phyloP scores from a whole-genome alignment of 148 eudicot genomes.

The Silene conica region DNA sequence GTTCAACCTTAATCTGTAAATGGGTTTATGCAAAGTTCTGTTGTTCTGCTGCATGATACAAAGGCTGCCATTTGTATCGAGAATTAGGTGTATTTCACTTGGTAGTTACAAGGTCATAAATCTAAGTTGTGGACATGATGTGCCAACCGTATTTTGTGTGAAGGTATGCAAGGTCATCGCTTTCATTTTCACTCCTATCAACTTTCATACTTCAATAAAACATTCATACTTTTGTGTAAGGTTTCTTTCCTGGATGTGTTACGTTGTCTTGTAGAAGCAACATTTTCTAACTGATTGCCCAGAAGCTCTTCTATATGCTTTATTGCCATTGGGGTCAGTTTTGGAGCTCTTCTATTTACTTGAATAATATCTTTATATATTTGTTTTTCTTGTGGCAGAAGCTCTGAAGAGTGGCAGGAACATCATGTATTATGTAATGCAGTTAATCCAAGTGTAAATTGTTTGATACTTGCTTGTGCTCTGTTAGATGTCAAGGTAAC shows the following conservation, averaged over 20 bases:
- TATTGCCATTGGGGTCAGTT: not conserved
- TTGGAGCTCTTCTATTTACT: constrained; percentile 2
- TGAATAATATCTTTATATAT: not conserved
- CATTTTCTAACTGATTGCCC: constrained; percentile 5
- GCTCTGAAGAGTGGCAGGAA: constrained; percentile 13
- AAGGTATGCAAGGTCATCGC: constrained; percentile 17
- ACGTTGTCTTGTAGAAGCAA: not conserved
- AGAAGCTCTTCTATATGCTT: constrained; percentile 14
- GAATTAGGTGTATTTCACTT: constrained; percentile 13
- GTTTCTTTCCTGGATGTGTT: constrained; percentile 4
- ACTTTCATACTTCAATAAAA: not conserved
- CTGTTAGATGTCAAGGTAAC: not conserved
- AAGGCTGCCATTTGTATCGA: not conserved
- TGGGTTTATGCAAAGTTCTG: not conserved
- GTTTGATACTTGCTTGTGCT: constrained; percentile 19
- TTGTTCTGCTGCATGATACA: not conserved
- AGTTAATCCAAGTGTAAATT: not conserved
- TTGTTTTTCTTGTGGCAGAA: constrained; percentile 18
- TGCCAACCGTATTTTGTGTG: constrained; percentile 7
- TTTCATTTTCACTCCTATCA: not conserved
- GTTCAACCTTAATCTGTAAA: not conserved
- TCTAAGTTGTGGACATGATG: constrained; percentile 12
- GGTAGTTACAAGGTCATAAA: constrained; percentile 17
- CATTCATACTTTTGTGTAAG: not conserved
- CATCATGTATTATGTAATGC: not conserved